Base-by-base conservation (phyloP, 768 basidiomycete species). In the Russula lepida region DNA sequence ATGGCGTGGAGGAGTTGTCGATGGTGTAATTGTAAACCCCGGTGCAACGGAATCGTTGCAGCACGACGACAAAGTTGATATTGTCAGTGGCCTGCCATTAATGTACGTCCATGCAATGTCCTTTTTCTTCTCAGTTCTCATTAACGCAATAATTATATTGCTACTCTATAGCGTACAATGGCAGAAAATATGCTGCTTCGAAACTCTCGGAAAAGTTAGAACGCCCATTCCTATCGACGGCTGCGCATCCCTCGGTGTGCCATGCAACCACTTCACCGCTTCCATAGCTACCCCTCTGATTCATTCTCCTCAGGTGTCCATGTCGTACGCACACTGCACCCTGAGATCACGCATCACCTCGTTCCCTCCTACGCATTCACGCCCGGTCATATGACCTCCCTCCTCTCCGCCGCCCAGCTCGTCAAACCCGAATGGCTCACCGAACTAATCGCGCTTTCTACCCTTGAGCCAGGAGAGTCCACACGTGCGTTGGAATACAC, bases 371-470 rank as follows among this genome's bases (percentile, higher is more conserved):
- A 79, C 58, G 69, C 75, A 4, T 74, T 82, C n/a, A 79, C 76
- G 8, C 71, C 82, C 0, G 62, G 76, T 0, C 74, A 84, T 25
- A 82, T 82, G 0, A 72, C 79, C 0, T 87, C 88, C 13, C 76
- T 91, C 11, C 71, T 90, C 17, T 79, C 80, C 3, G 74, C 79
- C 0, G 76, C 79, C 15, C 76, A 78, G 12, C 78, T 90, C 51
- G 86, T 86, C 33, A 88, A 77, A 59, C 75, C 78, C 0, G 83
- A 85, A 50, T 92, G 89, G 89, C 71, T 90, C 27, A 70, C 72
- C 7, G 84, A 89, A 58, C 68, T 88, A 32, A 61, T 89, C 32
- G 77, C 78, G 2, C 73, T 83, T 0, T 84, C 83, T 8, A 70
- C 72, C 15, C 62, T 68, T 2, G 71, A 79, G 41, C 69, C 73